Conservation (phyloP, 495 filamentous ascomycete genomes). For the Hypoxylon cercidicola region DNA sequence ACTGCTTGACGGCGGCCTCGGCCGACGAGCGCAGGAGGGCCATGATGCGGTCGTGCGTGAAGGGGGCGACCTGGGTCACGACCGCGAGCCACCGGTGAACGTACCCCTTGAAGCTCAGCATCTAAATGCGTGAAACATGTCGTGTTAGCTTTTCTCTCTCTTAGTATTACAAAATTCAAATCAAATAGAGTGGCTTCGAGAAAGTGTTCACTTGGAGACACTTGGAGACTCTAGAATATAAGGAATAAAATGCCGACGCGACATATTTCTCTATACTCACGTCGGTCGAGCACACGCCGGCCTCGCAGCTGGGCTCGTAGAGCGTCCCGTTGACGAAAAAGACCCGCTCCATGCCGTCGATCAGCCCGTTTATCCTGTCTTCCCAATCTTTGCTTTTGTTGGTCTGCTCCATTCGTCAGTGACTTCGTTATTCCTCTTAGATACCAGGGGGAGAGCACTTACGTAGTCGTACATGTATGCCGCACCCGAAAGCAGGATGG, state of each 20-base stretch:
- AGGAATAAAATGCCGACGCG: too few relatives aligned
- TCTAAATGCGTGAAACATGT: too few relatives aligned
- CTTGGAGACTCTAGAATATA: too few relatives aligned
- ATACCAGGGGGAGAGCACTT: conserved; percentile 48
- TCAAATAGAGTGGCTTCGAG: too few relatives aligned
- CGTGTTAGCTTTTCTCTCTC: too few relatives aligned
- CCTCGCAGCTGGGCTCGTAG: conserved; percentile 76
- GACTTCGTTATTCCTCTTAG: background rate
- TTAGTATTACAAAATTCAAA: too few relatives aligned
- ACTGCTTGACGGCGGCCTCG: conserved; percentile 73
- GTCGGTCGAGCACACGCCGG: conserved; percentile 73
- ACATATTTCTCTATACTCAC: too few relatives aligned
- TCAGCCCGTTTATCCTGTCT: conserved; percentile 65
- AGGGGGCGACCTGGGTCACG: conserved; percentile 76
- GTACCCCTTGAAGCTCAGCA: conserved; percentile 88
- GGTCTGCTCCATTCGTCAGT: conserved; percentile 56
- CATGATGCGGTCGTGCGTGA: conserved; percentile 69
- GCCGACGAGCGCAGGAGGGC: conserved; percentile 72
- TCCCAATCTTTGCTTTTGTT: conserved; percentile 67
- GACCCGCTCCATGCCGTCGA: conserved; percentile 67
- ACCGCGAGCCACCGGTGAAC: conserved; percentile 82
- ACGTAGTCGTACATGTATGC: conserved; percentile 82
- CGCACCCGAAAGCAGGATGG: conserved; percentile 74
- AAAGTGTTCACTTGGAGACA: too few relatives aligned
- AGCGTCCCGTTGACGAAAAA: conserved; percentile 67